These are phyloP conservation scores for Miscanthus lutarioriparius DNA, from an alignment of 176 grass and related monocot genomes.

Conservation along the genomic window DNA sequence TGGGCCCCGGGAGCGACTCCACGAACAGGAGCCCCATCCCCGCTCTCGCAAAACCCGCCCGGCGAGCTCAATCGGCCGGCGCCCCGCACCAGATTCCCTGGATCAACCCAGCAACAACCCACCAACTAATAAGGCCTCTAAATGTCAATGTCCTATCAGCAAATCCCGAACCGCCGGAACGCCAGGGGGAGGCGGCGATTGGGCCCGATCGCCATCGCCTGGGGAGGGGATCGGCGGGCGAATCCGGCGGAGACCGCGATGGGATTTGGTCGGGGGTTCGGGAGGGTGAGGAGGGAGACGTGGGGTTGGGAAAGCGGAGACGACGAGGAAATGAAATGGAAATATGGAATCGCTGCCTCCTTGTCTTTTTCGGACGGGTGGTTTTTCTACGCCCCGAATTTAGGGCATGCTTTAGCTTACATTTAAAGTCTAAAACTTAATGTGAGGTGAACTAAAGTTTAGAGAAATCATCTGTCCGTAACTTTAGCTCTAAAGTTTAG, in stretches of 20 bases:
- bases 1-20: slow-evolving; percentile 67
- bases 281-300: neutral
- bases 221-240: slow-evolving; percentile 13
- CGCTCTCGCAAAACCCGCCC: neutral
- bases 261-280: slow-evolving; percentile 27
- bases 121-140: neutral
- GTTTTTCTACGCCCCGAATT: no score
- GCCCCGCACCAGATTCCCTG: slow-evolving; percentile 4
- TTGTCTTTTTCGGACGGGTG: no score
- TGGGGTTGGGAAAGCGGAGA: slow-evolving; percentile 33
- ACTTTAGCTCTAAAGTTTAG: no score
- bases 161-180: slow-evolving; percentile 28
- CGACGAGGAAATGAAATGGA: slow-evolving; percentile 22
- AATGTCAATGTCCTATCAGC: neutral
- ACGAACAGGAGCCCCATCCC: slow-evolving; percentile 83
- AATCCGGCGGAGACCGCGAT: neutral
- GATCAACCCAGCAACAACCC: slow-evolving; percentile 30
- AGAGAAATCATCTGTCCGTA: no score
- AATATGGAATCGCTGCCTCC: neutral
- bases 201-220: slow-evolving; percentile 19
- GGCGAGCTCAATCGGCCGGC: slow-evolving; percentile 5
- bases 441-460: no score
- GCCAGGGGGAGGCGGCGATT: neutral
- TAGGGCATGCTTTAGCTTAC: no score
- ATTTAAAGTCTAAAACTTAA: no score